Conservation (phyloP, 805 yeast genomes). For the Pichia occidentalis region DNA sequence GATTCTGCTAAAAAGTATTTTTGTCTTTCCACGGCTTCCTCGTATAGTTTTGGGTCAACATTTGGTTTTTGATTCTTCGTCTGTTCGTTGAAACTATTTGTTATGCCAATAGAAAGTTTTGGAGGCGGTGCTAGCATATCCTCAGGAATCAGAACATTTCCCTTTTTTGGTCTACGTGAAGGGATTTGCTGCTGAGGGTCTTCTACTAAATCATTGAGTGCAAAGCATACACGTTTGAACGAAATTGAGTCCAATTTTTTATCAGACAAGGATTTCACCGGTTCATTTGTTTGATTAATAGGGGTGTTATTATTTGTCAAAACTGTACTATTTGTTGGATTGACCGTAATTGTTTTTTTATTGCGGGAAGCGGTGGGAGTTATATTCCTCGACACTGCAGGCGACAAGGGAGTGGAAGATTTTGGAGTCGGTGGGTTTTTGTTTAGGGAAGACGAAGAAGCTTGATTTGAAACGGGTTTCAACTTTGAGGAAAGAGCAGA, state of each 20-base stretch:
- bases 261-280: neutral
- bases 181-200: constrained; percentile 63
- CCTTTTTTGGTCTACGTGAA: constrained; percentile 46
- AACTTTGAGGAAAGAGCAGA: constrained; percentile 32
- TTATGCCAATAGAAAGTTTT: constrained; percentile 61
- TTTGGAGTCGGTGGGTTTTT: neutral
- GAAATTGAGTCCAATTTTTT: constrained; percentile 25
- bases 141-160: constrained; percentile 56
- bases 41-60: constrained; percentile 42
- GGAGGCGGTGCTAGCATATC: constrained; percentile 60
- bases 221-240: constrained; percentile 44
- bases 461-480: constrained; percentile 16
- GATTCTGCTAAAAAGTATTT: constrained; percentile 51
- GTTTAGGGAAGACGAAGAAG: constrained; percentile 3
- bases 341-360: too few species aligned
- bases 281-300: neutral
- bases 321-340: too few species aligned
- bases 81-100: constrained; percentile 37
- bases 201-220: constrained; percentile 39
- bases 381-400: too few species aligned
- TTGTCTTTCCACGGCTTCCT: constrained; percentile 54
- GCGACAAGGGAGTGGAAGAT: constrained; percentile 6
- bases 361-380: too few species aligned
- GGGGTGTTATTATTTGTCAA: neutral
- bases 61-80: constrained; percentile 24